Evolutionary conservation across 768 basidiomycete genomes (phyloP), one percentile per base, ranked within the genome.

Genomic region (Plicaturopsis crispa): DNA sequence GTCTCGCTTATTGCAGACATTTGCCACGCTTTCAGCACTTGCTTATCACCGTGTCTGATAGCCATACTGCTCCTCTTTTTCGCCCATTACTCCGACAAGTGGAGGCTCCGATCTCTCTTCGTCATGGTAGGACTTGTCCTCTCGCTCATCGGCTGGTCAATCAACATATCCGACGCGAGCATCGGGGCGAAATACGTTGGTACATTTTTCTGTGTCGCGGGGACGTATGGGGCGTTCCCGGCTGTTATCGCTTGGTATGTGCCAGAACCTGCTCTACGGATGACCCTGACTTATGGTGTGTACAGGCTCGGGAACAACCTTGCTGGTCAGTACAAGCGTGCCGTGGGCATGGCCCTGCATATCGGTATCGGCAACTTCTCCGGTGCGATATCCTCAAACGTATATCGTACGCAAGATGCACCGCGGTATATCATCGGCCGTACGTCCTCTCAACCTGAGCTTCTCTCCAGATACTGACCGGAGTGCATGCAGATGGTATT

Each of bases 261-360:
- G 21, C 13, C 28, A 13, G 17, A 17, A 28, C 22, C 23, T 24
- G 13, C 34, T 23, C 23, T 4, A 14, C 14, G n/a, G n/a, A n/a
- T n/a, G n/a, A n/a, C n/a, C n/a, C n/a, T n/a, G 8, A 8, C 14
- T 8, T 28, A 8, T 28, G 8, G 14, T 14, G 14, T 8, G 26
- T 18, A 34, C 26, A 83, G 80, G 80, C 56, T 78, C 4, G 74
- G 74, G 17, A 80, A 78, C 48, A 81, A 84, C 46, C 62, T 81
- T 7, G 57, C 71, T 1, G 82, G 82, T 0, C 78, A 80, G 42
- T 83, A 78, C 52, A 85, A 84, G 51, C 79, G 82, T 3, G 81
- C 10, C 8, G 62, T 79, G 8, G 80, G 75, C 3, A 75, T 84
- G 70, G 80, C 79, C 0, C 38, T 83, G 18, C 75, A 83, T n/a